Base-by-base conservation (phyloP, 805 yeast species). In the Ogataea methanolica region DNA sequence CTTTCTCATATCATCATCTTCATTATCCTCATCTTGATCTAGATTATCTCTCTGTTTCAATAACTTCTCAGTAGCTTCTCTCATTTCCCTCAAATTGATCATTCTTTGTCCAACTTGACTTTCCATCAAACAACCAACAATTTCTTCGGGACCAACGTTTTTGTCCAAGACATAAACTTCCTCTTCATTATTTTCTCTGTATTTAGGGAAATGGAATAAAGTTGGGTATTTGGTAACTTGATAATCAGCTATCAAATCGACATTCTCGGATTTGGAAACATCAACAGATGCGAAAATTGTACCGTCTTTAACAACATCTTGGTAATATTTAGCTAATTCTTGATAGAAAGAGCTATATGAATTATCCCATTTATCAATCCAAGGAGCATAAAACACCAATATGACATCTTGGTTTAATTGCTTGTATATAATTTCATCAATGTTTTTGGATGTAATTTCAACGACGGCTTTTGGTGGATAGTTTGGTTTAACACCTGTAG, bases 331-430 rank as follows among this genome's bases (percentile, higher is more conserved):
- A 0, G 73, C 68, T 15, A 66, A 43, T 36, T 54, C 50, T 34
- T 68, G 69, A 49, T 62, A 66, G 43, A 61, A 62, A 8, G 70
- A 64, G 31, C 45, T 52, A 44, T 65, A 58, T 33, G 58, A 52
- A 39, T 63, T 57, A 15, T 60, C 65, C 65, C 73, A 67, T 7
- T 52, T 56, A 5, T 63, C 62, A 35, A 60, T 41, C 70, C 71
- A 70, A 2, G 75, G 71, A 2, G 70, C 64, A 21, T 59, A 57
- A 50, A 74, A 71, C 1, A 62, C 66, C 14, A 69, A 41, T 5
- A 72, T 23, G 0, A 64, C 50, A 19, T 61, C 65, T 16, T 49
- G 48, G 1, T 51, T 49, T 11, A 43, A 39, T 4, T 48, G 44
- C 12, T 47, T 39, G 35, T 49, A 56, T 11, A 61, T 45, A 12